Evolutionary conservation across 2,329 filamentous ascomycete species (phyloP).

Genomic region (Laburnicola sp.): DNA sequence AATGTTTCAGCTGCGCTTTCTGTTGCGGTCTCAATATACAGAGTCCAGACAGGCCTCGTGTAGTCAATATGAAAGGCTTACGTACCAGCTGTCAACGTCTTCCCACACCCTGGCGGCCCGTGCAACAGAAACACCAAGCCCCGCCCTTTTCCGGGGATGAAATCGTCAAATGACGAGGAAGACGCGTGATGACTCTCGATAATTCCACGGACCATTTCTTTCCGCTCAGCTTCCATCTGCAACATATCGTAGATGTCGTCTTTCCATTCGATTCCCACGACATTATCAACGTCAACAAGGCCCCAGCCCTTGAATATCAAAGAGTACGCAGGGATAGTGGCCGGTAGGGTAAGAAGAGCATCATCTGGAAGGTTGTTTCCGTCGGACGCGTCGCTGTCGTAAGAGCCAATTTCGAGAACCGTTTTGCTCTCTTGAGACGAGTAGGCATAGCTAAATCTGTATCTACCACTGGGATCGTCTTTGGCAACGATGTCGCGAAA

Average conservation of each 20-base stretch:
- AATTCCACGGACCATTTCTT: conserved; percentile 2
- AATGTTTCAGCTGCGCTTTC: conserved; percentile 4
- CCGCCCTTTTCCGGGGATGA: neutral
- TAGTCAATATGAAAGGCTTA: no score
- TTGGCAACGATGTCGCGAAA: neutral
- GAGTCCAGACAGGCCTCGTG: no score
- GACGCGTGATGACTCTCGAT: conserved; percentile 2
- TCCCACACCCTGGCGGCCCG: neutral
- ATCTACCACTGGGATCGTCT: neutral
- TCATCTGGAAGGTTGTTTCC: neutral
- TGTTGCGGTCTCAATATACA: neutral
- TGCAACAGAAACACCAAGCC: neutral
- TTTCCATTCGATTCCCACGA: neutral
- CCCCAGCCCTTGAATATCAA: neutral
- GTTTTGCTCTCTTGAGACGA: neutral
- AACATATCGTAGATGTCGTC: conserved; percentile 2
- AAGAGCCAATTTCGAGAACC: neutral
- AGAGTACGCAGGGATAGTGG: neutral
- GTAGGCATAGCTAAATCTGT: neutral
- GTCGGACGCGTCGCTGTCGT: neutral
- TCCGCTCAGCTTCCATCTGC: conserved; percentile 1
- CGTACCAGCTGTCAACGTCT: conserved; percentile 1
- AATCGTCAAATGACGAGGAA: neutral
- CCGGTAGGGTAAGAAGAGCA: neutral
- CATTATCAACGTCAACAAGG: neutral